These are phyloP conservation scores for Tephrocybe sp. DNA, from an alignment of 768 basidiomycete species.

Conservation along the genomic window DNA sequence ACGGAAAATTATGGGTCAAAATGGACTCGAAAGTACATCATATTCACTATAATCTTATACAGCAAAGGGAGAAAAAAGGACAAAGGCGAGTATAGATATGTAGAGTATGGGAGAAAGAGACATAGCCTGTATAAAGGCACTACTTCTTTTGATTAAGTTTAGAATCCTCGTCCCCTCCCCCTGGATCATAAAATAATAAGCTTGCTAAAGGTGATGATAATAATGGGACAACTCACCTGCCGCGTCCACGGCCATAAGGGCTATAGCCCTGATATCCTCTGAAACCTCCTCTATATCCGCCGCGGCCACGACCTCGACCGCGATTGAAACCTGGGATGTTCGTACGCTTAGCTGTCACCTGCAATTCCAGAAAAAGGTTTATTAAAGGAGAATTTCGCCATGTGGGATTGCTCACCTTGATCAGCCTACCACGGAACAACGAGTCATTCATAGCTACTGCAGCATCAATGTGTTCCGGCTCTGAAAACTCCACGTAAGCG, in stretches of 20 bases:
- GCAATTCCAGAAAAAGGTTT: background rate
- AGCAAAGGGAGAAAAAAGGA: constrained; percentile 1
- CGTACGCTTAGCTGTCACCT: constrained; percentile 96
- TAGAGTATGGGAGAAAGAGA: constrained; percentile 12
- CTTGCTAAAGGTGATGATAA: background rate
- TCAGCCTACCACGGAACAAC: constrained; percentile 88
- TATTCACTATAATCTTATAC: background rate
- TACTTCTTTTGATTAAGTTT: constrained; percentile 17
- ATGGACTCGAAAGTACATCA: background rate
- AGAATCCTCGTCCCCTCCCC: constrained; percentile 73
- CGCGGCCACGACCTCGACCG: constrained; percentile 78
- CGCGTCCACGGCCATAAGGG: constrained; percentile 67
- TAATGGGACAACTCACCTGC: constrained; percentile 53
- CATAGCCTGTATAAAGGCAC: constrained; percentile 3
- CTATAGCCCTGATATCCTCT: constrained; percentile 51
- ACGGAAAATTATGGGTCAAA: constrained; percentile 10
- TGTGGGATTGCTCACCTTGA: constrained; percentile 61
- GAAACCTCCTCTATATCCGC: constrained; percentile 51
- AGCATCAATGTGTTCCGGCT: constrained; percentile 86
- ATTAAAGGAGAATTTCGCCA: background rate
- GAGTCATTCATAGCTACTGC: constrained; percentile 94
- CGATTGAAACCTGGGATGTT: constrained; percentile 92
- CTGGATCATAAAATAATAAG: constrained; percentile 11
- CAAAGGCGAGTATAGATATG: constrained; percentile 13
- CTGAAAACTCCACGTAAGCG: constrained; percentile 98